Percentiles rank a stretch among this genome's conserved stretches.
phyloP scores from a whole-genome alignment of 2,329 filamentous ascomycete genomes.

The Monilinia fructigena region DNA sequence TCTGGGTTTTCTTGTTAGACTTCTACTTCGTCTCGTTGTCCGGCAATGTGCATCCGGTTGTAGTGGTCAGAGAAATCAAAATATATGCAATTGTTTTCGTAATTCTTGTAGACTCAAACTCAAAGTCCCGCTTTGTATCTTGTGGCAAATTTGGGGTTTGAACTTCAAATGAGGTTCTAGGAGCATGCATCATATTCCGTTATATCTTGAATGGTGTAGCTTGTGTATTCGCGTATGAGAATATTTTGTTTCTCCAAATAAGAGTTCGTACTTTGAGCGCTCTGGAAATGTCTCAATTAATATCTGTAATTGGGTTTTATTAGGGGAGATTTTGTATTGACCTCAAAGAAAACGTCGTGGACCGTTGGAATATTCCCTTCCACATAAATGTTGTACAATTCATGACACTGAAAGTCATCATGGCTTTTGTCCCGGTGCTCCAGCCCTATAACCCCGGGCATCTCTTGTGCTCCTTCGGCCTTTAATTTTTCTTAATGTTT shows the following conservation, averaged over 20 bases:
- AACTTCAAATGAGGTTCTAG: neutral
- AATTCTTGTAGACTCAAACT: neutral
- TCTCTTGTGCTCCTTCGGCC: constrained; percentile 66
- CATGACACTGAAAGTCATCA: neutral
- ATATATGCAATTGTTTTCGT: neutral
- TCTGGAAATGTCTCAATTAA: neutral
- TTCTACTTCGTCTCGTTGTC: neutral
- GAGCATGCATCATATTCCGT: neutral
- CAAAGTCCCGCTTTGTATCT: neutral
- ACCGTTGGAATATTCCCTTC: neutral
- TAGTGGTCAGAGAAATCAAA: neutral
- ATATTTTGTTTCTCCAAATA: neutral
- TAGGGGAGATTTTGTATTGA: neutral
- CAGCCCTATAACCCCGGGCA: constrained; percentile 42
- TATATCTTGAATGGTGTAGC: neutral
- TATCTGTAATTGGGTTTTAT: neutral
- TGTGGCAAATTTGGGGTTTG: neutral
- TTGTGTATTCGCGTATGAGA: neutral
- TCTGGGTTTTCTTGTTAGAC: neutral
- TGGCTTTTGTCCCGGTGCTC: constrained; percentile 20
- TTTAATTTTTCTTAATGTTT: constrained; percentile 74
- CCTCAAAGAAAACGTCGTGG: neutral
- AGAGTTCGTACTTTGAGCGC: neutral
- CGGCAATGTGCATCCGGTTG: neutral
- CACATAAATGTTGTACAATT: constrained; percentile 15